phyloP scores from a whole-genome alignment of 768 basidiomycete species.

The Boletus rubescentipes region DNA sequence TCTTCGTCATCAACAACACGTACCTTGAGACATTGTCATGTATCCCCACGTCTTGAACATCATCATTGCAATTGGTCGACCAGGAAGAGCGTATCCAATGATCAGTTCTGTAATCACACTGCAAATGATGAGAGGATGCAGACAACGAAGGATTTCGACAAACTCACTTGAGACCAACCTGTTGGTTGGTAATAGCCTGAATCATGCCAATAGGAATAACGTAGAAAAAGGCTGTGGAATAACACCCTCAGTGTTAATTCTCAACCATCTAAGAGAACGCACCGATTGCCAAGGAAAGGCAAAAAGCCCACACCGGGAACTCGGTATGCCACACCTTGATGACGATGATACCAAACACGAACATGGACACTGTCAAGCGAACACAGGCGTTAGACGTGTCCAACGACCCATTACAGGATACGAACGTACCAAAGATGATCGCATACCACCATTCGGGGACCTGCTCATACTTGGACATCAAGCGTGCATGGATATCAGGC shows the following conservation, averaged over 20 bases:
- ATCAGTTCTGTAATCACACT: conserved; percentile 72
- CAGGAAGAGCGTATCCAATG: conserved; percentile 54
- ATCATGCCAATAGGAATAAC: conserved; percentile 76
- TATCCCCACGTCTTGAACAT: conserved; percentile 79
- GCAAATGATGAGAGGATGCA: background rate
- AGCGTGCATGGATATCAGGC: conserved; percentile 66
- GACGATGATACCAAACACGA: conserved; percentile 56
- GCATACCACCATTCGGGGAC: conserved; percentile 65
- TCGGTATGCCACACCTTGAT: conserved; percentile 63
- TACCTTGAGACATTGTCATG: conserved; percentile 53
- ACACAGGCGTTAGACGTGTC: background rate
- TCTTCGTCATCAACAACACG: background rate
- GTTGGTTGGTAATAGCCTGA: conserved; percentile 78
- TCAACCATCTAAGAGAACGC: conserved; percentile 13
- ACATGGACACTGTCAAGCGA: conserved; percentile 40
- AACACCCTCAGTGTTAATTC: background rate
- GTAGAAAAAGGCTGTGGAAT: conserved; percentile 49
- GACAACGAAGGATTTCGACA: background rate
- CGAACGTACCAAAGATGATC: conserved; percentile 25
- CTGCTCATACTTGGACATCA: conserved; percentile 56
- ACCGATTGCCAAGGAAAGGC: conserved; percentile 32
- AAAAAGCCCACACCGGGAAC: conserved; percentile 42
- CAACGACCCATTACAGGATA: background rate
- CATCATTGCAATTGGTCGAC: conserved; percentile 76
- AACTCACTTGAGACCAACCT: conserved; percentile 54